A percentile compares a stretch with the other conserved stretches of the same genome.
Evolutionary conservation across 2,329 filamentous ascomycete species (phyloP).

Genomic region (Ophiostoma himal-ulmi): DNA sequence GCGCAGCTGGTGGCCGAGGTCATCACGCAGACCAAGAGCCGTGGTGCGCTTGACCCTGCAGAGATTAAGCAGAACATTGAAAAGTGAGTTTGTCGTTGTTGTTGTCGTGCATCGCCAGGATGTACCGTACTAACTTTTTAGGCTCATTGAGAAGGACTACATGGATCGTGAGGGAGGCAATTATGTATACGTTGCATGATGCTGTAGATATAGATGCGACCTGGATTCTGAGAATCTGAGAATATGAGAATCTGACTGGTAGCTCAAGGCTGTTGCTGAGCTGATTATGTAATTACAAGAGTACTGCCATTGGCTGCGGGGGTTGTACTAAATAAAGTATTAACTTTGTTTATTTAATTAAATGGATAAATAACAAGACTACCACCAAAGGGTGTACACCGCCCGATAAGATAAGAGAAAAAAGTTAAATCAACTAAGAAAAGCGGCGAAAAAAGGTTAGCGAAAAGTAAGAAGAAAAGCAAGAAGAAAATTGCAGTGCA

Average conservation of each 20-base stretch:
- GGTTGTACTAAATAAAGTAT: neutral
- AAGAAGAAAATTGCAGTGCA: slow-evolving; percentile 4
- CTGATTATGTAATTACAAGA: neutral
- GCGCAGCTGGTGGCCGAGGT: slow-evolving; percentile 85
- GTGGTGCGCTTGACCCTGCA: slow-evolving; percentile 75
- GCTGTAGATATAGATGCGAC: neutral
- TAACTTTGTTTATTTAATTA: neutral
- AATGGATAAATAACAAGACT: neutral
- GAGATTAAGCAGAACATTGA: slow-evolving; percentile 98
- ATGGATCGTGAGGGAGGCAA: slow-evolving; percentile 70
- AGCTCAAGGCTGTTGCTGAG: neutral
- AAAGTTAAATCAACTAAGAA: slow-evolving; percentile 15
- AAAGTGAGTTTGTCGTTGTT: slow-evolving; percentile 53
- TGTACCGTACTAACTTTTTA: slow-evolving; percentile 32
- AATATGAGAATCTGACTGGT: too few species aligned
- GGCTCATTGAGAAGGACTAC: slow-evolving; percentile 89
- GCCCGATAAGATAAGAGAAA: slow-evolving; percentile 27
- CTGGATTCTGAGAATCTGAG: neutral
- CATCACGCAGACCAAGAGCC: slow-evolving; percentile 79
- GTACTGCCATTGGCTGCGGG: slow-evolving; percentile 11
- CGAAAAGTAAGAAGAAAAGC: slow-evolving; percentile 6
- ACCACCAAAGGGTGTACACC: neutral
- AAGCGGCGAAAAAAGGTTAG: slow-evolving; percentile 17
- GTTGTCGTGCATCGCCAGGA: slow-evolving; percentile 1
- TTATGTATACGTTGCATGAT: slow-evolving; percentile 64